Evolutionary conservation across 768 basidiomycete genomes (phyloP).

Genomic region (Rhizopogon roseolus): DNA sequence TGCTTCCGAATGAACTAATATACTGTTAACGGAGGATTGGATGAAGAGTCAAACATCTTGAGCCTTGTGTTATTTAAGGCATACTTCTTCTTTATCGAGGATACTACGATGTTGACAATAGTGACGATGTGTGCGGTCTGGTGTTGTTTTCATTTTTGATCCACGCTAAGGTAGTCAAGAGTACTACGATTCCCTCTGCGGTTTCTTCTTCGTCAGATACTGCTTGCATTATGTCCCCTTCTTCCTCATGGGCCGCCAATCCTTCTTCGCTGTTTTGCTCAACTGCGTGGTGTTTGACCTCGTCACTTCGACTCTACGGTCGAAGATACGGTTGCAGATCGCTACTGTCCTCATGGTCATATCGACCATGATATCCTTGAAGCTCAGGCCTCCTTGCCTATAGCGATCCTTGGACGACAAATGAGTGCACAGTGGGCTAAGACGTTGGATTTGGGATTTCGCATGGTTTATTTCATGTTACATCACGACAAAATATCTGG

Average conservation of each 20-base stretch:
- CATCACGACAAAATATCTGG: neutral
- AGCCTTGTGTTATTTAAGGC: no score
- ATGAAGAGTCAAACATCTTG: no score
- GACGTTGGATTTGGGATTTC: constrained; percentile 98
- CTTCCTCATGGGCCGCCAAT: constrained; percentile 94
- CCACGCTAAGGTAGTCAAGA: no score
- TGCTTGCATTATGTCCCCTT: constrained; percentile 92
- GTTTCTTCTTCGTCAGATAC: constrained; percentile 93
- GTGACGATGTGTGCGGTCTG: constrained; percentile 40
- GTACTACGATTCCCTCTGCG: constrained; percentile 84
- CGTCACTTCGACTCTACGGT: constrained; percentile 72
- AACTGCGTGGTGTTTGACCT: constrained; percentile 80
- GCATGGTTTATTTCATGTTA: constrained; percentile 52
- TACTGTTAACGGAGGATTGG: no score
- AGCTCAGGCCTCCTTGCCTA: constrained; percentile 42
- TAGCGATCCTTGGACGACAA: constrained; percentile 82
- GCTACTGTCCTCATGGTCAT: constrained; percentile 69
- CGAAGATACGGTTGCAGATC: constrained; percentile 74
- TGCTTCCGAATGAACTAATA: no score
- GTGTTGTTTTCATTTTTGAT: neutral
- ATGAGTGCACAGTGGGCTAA: constrained; percentile 76
- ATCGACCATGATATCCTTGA: constrained; percentile 23
- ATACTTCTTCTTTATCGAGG: no score
- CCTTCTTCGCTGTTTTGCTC: constrained; percentile 90
- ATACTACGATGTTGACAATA: constrained; percentile 86